Conservation (phyloP, 139 green algal genomes). For the Yamagishiella unicocca region DNA sequence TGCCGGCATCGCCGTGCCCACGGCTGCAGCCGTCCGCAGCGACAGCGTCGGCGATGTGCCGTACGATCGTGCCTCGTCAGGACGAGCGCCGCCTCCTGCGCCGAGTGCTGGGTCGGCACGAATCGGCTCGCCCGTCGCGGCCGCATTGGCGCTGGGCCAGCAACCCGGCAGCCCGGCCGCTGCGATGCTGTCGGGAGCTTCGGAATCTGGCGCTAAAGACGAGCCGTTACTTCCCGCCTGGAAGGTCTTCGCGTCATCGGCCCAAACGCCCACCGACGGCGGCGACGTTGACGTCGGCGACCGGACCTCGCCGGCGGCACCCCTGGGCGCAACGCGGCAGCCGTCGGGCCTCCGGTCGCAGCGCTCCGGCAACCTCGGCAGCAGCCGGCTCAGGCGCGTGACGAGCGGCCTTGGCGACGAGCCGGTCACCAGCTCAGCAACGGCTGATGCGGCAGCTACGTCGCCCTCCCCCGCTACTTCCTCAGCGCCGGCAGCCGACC, state of each 20-base stretch:
- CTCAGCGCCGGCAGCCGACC: not conserved
- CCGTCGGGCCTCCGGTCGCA: not conserved
- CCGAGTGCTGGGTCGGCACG: not conserved
- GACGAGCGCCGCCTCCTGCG: conserved; percentile 1
- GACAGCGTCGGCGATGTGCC: not conserved
- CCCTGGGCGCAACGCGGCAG: not conserved
- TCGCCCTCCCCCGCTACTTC: not conserved
- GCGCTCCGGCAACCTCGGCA: conserved; percentile 22
- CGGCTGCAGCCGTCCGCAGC: not conserved
- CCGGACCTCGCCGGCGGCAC: not conserved
- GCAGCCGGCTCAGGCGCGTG: conserved; percentile 19
- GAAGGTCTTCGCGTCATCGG: conserved; percentile 32
- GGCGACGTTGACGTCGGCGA: not conserved
- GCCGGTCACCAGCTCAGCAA: too few relatives aligned
- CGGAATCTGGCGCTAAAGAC: not conserved
- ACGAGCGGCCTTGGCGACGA: not conserved
- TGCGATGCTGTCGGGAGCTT: not conserved
- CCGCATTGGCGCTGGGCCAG: not conserved
- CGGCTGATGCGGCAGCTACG: not conserved
- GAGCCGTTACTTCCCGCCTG: conserved; percentile 20
- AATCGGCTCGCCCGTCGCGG: not conserved
- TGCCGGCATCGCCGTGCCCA: not conserved
- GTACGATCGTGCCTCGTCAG: not conserved
- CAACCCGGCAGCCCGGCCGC: not conserved
- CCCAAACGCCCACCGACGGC: too few relatives aligned